Evolutionary conservation across 306 rosid species (phyloP), one percentile per base, ranked within the genome.

Genomic region (Ormosia semicastrata): DNA sequence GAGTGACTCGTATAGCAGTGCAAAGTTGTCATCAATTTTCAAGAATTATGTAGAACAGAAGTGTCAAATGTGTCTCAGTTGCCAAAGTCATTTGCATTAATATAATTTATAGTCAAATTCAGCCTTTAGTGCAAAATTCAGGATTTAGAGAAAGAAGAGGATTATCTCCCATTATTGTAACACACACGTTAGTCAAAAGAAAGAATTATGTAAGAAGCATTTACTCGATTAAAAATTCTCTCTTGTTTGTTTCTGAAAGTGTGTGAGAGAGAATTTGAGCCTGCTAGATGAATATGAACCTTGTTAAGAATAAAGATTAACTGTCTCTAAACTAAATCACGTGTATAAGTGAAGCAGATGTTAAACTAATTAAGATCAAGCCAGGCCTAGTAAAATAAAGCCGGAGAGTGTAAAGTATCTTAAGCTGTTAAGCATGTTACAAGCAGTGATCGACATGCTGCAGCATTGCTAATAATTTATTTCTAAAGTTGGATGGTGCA

Each of bases 401-500:
- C 60, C 24, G 66, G 14, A 32, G 75, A 57, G 81, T 24, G 1
- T 77, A 87, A 84, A 84, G 90, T 67, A 62, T 81, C 34, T 3
- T 47, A 3, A 24, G 24, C 24, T 24, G 24, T 24, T 24, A 24
- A 53, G 71, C 90, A 81, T 84, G 84, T 87, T 84, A 70, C 73
- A 81, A 67, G 47, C 56, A 73, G 73, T 67, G 80, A 24, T 24
- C 24, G 24, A 63, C 88, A 76, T 36, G 58, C 76, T 80, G 71
- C 82, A 85, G 66, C 47, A 29, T 60, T 76, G 60, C 9, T 50
- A 81, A 80, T 73, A 29, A 46, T 79, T 67, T 66, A 81, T 68
- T 74, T 36, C 7, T 76, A 84, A 87, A 87, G 86, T 79, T 84
- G 79, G 5, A 66, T 58, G 67, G 66, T 67, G 77, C 68, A 59